These are phyloP conservation scores for Scutellaria minor DNA, from an alignment of 257 asterid genomes.

Conservation along the genomic window DNA sequence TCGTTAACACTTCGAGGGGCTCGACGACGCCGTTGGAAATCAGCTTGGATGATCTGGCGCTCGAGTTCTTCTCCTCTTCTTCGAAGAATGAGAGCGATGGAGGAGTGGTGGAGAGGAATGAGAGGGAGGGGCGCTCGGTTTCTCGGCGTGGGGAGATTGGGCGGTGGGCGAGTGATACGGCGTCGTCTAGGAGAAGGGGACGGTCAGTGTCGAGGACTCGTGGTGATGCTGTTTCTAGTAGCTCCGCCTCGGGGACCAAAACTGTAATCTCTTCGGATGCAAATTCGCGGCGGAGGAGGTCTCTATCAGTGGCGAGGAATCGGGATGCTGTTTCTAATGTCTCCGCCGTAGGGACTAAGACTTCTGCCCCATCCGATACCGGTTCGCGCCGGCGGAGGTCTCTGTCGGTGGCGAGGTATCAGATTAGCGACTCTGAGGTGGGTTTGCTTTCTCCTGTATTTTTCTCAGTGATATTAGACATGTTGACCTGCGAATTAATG, in stretches of 20 bases:
- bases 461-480: slow-evolving; percentile 1
- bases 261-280: slow-evolving; percentile 41
- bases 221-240: slow-evolving; percentile 39
- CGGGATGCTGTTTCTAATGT: slow-evolving; percentile 10
- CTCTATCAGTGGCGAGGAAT: slow-evolving; percentile 58
- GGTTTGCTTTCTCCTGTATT: slow-evolving; percentile 27
- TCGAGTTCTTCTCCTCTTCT: slow-evolving; percentile 67
- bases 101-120: slow-evolving; percentile 43
- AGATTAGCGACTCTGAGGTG: slow-evolving; percentile 75
- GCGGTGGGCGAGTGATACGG: slow-evolving; percentile 85
- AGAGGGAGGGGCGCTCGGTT: slow-evolving; percentile 51
- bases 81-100: slow-evolving; percentile 46
- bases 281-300: slow-evolving; percentile 64
- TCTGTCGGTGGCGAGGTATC: slow-evolving; percentile 60
- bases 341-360: slow-evolving; percentile 33
- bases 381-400: slow-evolving; percentile 51
- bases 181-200: slow-evolving; percentile 76
- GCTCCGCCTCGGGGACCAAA: slow-evolving; percentile 41
- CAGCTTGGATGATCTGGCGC: slow-evolving; percentile 85
- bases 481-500: background rate
- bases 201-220: slow-evolving; percentile 72
- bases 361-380: background rate
- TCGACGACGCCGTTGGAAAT: slow-evolving; percentile 61
- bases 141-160: slow-evolving; percentile 59
- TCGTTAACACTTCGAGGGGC: slow-evolving; percentile 81